These are phyloP conservation scores for Asclepias syriaca DNA, from an alignment of 257 asterid species.

Conservation along the genomic window DNA sequence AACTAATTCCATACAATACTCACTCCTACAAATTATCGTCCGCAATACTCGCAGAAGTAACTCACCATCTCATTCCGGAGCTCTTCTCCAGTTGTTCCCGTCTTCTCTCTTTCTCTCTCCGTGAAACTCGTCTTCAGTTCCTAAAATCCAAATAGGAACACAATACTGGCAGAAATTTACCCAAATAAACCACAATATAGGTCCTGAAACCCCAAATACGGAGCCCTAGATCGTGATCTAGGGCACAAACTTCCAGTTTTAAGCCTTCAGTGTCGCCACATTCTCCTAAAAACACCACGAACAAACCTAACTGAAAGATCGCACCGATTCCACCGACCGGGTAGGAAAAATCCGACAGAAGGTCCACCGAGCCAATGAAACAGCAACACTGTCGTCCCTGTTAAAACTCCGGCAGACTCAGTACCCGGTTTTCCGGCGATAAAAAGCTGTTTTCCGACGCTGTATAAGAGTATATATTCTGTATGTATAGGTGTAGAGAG, in stretches of 20 bases:
- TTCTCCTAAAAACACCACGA: constrained; percentile 40
- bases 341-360: constrained; percentile 18
- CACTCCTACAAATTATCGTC: constrained; percentile 7
- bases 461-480: constrained; percentile 10
- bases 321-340: constrained; percentile 38
- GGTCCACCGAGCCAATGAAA: constrained; percentile 15
- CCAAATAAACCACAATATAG: constrained; percentile 17
- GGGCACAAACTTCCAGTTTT: constrained; percentile 30
- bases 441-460: constrained; percentile 42
- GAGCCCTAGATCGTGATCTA: constrained; percentile 55
- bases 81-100: constrained; percentile 41
- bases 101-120: constrained; percentile 35
- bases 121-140: constrained; percentile 12
- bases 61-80: constrained; percentile 83
- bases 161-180: constrained; percentile 2
- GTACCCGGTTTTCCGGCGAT: constrained; percentile 24
- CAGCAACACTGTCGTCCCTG: constrained; percentile 11
- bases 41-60: constrained; percentile 13
- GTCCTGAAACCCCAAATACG: not conserved
- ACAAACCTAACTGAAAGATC: constrained; percentile 59
- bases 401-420: constrained; percentile 29
- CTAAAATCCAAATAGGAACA: constrained; percentile 2
- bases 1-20: constrained; percentile 1
- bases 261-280: constrained; percentile 50
- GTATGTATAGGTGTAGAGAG: constrained; percentile 23